A percentile compares a stretch with the other conserved stretches of the same genome.
phyloP scores from a whole-genome alignment of 768 basidiomycete species.

The Suillus plorans region DNA sequence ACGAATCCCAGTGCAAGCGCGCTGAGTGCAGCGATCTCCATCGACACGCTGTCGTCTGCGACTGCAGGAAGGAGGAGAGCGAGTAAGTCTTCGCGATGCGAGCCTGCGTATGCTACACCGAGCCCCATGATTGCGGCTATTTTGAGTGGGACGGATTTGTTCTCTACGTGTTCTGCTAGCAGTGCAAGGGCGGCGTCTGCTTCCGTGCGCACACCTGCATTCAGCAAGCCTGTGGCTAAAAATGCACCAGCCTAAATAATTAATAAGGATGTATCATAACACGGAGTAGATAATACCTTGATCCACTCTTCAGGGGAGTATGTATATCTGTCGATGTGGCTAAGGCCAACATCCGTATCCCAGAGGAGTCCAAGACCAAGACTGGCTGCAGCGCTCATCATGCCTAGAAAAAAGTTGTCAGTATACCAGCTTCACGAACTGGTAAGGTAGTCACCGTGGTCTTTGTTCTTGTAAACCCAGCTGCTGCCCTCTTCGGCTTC shows the following conservation, averaged over 20 bases:
- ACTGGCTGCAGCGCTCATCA: slow-evolving; percentile 96
- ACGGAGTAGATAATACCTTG: slow-evolving; percentile 50
- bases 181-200: slow-evolving; percentile 91
- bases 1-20: slow-evolving; percentile 92
- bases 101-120: slow-evolving; percentile 93
- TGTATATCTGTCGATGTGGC: slow-evolving; percentile 96
- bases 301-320: slow-evolving; percentile 96
- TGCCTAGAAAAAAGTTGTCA: slow-evolving; percentile 48
- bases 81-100: slow-evolving; percentile 84
- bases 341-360: slow-evolving; percentile 93
- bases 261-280: not conserved
- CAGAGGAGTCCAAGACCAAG: slow-evolving; percentile 91
- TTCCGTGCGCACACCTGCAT: slow-evolving; percentile 86
- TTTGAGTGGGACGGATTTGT: slow-evolving; percentile 80
- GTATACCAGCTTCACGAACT: not conserved
- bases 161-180: slow-evolving; percentile 86
- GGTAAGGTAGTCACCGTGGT: slow-evolving; percentile 65
- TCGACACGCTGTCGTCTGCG: slow-evolving; percentile 76
- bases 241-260: slow-evolving; percentile 77
- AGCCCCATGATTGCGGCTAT: slow-evolving; percentile 90
- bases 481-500: slow-evolving; percentile 94
- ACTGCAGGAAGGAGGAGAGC: slow-evolving; percentile 77
- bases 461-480: slow-evolving; percentile 99
- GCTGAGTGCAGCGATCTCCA: slow-evolving; percentile 86
- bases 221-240: slow-evolving; percentile 91